Evolutionary conservation across 805 yeast species (phyloP).

Genomic region (Kluyveromyces wickerhamii): DNA sequence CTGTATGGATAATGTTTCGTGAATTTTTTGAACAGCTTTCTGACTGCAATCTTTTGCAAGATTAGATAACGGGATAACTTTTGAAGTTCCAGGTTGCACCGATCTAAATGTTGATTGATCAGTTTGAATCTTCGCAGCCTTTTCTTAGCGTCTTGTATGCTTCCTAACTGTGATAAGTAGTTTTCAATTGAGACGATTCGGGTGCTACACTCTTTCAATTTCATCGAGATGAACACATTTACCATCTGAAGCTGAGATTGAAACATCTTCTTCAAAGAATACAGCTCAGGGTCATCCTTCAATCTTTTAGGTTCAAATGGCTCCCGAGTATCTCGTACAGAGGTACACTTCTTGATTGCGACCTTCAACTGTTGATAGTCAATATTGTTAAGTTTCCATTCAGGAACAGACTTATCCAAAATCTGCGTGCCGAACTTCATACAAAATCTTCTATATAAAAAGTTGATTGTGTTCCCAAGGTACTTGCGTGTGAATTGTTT

Average conservation of each 20-base stretch:
- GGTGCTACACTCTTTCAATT: constrained; percentile 24
- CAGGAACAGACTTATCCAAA: constrained; percentile 68
- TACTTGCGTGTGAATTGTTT: too few species aligned
- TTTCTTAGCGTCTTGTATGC: constrained; percentile 3
- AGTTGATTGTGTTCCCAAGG: too few species aligned
- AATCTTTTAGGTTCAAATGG: constrained; percentile 3
- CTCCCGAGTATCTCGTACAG: constrained; percentile 11
- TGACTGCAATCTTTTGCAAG: constrained; percentile 53
- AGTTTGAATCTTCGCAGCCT: constrained; percentile 12
- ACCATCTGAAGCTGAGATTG: constrained; percentile 20
- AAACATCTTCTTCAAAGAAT: constrained; percentile 11
- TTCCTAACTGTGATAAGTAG: constrained; percentile 15
- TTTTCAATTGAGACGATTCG: constrained; percentile 23
- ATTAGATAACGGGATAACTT: constrained; percentile 48
- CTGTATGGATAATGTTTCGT: constrained; percentile 19
- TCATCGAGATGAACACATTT: constrained; percentile 23
- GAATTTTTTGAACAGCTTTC: constrained; percentile 52
- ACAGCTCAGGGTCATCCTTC: constrained; percentile 8
- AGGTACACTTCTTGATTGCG: constrained; percentile 52
- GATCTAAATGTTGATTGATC: constrained; percentile 15
- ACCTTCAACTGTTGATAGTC: constrained; percentile 73
- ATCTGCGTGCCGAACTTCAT: constrained; percentile 89
- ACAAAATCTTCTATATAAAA: too few species aligned
- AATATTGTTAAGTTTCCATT: constrained; percentile 79
- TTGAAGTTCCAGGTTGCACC: constrained; percentile 35